A percentile compares a stretch with the other conserved stretches of the same genome.
Conservation (phyloP, 768 basidiomycete species). For the Suillus discolor region DNA sequence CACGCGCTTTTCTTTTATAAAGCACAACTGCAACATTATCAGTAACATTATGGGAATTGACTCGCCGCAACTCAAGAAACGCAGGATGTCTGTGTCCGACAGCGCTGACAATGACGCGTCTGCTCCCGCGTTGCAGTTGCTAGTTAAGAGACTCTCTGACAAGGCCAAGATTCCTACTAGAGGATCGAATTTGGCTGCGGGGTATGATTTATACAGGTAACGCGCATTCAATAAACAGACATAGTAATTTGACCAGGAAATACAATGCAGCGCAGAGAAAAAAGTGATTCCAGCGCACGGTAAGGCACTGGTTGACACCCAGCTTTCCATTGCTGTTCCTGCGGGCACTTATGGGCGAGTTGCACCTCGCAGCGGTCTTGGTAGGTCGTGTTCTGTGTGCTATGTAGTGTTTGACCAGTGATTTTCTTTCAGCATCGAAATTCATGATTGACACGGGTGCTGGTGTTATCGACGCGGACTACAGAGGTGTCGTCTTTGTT, state of each 20-base stretch:
- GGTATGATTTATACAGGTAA: constrained; percentile 94
- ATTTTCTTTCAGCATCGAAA: constrained; percentile 71
- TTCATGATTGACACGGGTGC: constrained; percentile 98
- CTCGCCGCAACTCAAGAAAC: constrained; percentile 53
- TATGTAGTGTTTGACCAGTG: constrained; percentile 5
- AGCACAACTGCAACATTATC: neutral
- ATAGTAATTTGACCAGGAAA: constrained; percentile 9
- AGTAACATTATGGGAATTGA: constrained; percentile 23
- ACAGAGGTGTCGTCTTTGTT: constrained; percentile 89
- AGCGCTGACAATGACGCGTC: constrained; percentile 30
- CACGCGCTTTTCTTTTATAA: constrained; percentile 10
- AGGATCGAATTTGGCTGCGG: constrained; percentile 85
- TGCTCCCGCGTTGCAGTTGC: constrained; percentile 53
- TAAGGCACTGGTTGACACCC: constrained; percentile 90
- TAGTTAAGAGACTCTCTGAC: constrained; percentile 83
- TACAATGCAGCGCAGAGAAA: constrained; percentile 67
- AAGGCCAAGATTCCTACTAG: constrained; percentile 85
- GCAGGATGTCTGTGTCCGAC: constrained; percentile 61
- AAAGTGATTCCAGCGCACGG: constrained; percentile 86
- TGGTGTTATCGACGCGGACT: constrained; percentile 96
- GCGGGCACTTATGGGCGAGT: constrained; percentile 94
- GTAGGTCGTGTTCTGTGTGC: constrained; percentile 46
- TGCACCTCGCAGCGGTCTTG: constrained; percentile 93
- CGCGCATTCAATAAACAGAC: neutral
- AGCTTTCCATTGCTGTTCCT: constrained; percentile 93